A percentile compares a stretch with the other conserved stretches of the same genome.
Evolutionary conservation across 768 basidiomycete genomes (phyloP).

Genomic region (Holtermanniella nyarrowii): DNA sequence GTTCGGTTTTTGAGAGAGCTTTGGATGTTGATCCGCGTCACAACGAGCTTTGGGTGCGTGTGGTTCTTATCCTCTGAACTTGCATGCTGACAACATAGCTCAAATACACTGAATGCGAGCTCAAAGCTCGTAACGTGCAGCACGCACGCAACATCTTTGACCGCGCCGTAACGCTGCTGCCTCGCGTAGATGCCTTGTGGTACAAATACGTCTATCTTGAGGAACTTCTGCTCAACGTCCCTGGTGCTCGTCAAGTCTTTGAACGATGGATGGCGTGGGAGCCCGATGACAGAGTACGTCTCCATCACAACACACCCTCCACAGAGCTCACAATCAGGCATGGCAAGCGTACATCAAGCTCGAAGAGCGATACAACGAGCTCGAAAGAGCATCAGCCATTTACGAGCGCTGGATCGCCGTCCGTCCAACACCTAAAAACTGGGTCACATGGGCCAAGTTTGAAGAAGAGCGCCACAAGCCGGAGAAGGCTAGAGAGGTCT

Average conservation of each 20-base stretch:
- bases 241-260: conserved; percentile 93
- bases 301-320: not conserved
- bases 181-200: conserved; percentile 94
- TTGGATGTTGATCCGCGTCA: conserved; percentile 88
- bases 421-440: conserved; percentile 54
- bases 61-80: too few relatives aligned
- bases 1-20: conserved; percentile 93
- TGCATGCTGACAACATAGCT: conserved; percentile 11
- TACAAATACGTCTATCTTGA: conserved; percentile 99
- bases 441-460: conserved; percentile 59
- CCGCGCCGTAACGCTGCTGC: conserved; percentile 89
- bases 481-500: conserved; percentile 73
- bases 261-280: conserved; percentile 99
- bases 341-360: conserved; percentile 99
- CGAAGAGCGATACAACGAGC: conserved; percentile 84
- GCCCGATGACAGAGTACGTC: conserved; percentile 71
- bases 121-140: conserved; percentile 94
- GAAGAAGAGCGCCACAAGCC: conserved; percentile 52
- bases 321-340: conserved; percentile 44
- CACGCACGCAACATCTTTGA: conserved; percentile 96
- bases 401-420: conserved; percentile 58
- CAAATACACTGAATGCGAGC: conserved; percentile 86
- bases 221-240: conserved; percentile 88
- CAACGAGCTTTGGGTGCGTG: conserved; percentile 77
- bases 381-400: conserved; percentile 80